Base-by-base conservation (phyloP, 805 yeast genomes). In the Ogataea trehaloabstinens region DNA sequence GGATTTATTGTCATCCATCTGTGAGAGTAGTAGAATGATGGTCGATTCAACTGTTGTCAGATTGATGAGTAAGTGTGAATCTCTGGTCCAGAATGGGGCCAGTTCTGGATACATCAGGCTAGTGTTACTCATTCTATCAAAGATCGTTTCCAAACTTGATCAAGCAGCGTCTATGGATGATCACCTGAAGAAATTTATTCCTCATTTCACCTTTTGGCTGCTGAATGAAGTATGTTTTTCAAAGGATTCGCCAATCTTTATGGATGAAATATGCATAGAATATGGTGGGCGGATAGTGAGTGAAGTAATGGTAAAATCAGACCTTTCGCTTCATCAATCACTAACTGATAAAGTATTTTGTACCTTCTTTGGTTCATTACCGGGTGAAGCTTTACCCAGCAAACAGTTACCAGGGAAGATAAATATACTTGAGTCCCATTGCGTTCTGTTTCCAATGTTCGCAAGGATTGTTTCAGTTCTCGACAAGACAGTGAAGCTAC, bases 381-480 rank as follows among this genome's bases (percentile, higher is more conserved):
- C 41, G 17, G 33, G 37, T 44, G 46, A 32, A 16, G 17, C 40
- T 1, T 18, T 58, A 36, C 52, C 34, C 17, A 50, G 12, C 28
- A 54, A 13, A 27, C 42, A 29, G 46, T 59, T 53, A 1, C n/a
- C 49, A 0, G 4, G 31, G 6, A 31, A 40, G 2, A 17, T 52
- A 3, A 47, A 55, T 18, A 37, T 70, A 1, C 34, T 61, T 2
- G 49, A 48, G 2, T 27, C 24, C 0, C 62, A 71, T 4, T 51
- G 57, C 6, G 59, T 65, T 13, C 52, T 67, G 13, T 61, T 76
- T 16, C 59, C 68, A 1, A 42, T 70, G 21, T 64, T 70, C 44
- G 65, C 64, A 25, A 77, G 74, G 44, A 50, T 80, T 1, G 35
- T 82, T 7, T 69, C 82, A 4, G 76, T 73, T 15, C 52, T 81